phyloP scores from a whole-genome alignment of 192 early-diverging fungal species.

The Coemansia sp. region DNA sequence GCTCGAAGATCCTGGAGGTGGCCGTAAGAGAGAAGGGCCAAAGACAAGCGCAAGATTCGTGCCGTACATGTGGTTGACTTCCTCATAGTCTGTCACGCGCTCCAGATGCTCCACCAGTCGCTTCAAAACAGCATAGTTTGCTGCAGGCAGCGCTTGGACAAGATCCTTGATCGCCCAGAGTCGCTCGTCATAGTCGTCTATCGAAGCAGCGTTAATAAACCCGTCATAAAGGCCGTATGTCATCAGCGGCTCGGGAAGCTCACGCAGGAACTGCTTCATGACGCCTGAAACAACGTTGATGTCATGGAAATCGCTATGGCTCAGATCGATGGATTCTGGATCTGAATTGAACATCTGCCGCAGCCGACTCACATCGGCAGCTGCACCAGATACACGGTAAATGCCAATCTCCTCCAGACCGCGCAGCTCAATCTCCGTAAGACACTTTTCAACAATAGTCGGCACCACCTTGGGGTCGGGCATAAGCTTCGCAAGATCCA shows the following conservation, averaged over 20 bases:
- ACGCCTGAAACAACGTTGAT: constrained; percentile 86
- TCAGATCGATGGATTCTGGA: constrained; percentile 60
- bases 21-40: constrained; percentile 85
- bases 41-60: constrained; percentile 94
- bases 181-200: constrained; percentile 73
- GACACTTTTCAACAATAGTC: constrained; percentile 67
- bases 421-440: constrained; percentile 69
- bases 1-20: constrained; percentile 60
- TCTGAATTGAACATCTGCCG: constrained; percentile 63
- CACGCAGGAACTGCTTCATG: constrained; percentile 92
- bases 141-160: constrained; percentile 60
- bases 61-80: constrained; percentile 86
- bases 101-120: constrained; percentile 73
- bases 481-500: constrained; percentile 63
- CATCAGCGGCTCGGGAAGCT: constrained; percentile 90
- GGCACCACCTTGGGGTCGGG: constrained; percentile 59
- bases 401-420: constrained; percentile 76
- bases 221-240: constrained; percentile 82
- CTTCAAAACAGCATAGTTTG: constrained; percentile 69
- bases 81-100: constrained; percentile 73
- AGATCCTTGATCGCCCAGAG: constrained; percentile 69
- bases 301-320: constrained; percentile 63
- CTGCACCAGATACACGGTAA: constrained; percentile 71
- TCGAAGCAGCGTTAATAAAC: constrained; percentile 73
- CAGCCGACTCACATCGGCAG: constrained; percentile 63